A percentile compares a stretch with the other conserved stretches of the same genome.
Conservation (phyloP, 257 asterid genomes). For the Nicotiana otophora region DNA sequence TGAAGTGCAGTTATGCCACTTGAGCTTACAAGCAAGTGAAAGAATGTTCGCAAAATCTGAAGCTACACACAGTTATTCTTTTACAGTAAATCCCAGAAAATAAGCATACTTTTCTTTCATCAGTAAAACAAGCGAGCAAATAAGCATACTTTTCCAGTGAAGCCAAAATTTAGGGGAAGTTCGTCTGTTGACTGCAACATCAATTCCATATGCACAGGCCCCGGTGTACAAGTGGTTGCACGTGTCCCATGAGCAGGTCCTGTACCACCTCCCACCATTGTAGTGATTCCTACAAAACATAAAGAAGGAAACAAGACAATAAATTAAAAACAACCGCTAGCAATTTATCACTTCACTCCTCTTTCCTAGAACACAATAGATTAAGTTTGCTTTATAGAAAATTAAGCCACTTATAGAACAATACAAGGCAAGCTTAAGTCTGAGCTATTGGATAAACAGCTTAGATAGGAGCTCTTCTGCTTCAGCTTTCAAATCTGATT, state of each 20-base stretch:
- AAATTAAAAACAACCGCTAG: conserved; percentile 1
- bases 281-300: conserved; percentile 60
- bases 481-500: neutral
- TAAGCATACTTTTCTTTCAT: neutral
- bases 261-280: conserved; percentile 97
- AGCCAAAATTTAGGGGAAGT: conserved; percentile 90
- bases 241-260: conserved; percentile 98
- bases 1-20: neutral
- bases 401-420: neutral
- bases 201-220: conserved; percentile 73
- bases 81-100: neutral
- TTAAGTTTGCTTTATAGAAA: neutral
- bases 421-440: neutral
- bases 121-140: conserved; percentile 7
- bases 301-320: conserved; percentile 5
- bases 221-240: conserved; percentile 97
- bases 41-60: neutral
- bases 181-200: conserved; percentile 94
- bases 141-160: conserved; percentile 81
- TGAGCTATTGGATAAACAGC: neutral
- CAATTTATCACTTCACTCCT: conserved; percentile 1
- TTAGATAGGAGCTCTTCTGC: neutral
- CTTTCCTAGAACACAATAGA: conserved; percentile 4
- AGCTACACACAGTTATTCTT: neutral
- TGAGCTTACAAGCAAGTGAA: neutral